Evolutionary conservation across 1,284 basidiomycete species (phyloP), one percentile per base, ranked within the genome.

Genomic region (Cutaneotrichosporon cyanovorans): DNA sequence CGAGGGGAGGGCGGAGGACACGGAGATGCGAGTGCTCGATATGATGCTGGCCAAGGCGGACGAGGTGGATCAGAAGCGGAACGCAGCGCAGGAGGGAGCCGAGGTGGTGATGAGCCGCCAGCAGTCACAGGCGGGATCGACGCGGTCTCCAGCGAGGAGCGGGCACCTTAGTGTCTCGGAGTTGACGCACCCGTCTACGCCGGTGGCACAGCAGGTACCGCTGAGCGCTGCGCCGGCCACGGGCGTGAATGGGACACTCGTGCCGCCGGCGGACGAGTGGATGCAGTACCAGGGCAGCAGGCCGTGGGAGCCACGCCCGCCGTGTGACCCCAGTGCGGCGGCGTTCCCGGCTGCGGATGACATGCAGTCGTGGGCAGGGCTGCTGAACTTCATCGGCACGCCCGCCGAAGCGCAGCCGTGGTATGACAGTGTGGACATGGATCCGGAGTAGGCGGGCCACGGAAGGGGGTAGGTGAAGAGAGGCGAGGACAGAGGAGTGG

Each of bases 331-430:
- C 1, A 51, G 46, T 36, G 48, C 50, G 12, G 50, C 42, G 28
- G 36, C 45, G 10, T 52, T 56, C 50, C 54, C 54, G 6, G 38
- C 50, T n/a, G 45, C 48, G 6, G 45, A 52, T 42, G 47, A 56
- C 40, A 42, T 49, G 37, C 33, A 22, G 23, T 39, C 41, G 19
- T 56, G 54, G 54, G 39, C 32, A 11, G 36, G 42, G 5, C 40
- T 56, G 33, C 42, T 56, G 18, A 46, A 51, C 37, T 42, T 40
- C 28, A 50, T 53, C 25, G 40, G 45, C 4, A 40, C 46, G 40
- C 43, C 48, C 3, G 39, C 42, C 12, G 38, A 46, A 37, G 34
- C 40, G 8, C 41, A 39, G 30, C 42, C 42, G 19, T 50, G 48
- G 48, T 38, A 34, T 23, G 42, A 44, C 6, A 33, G 28, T 12